These are phyloP conservation scores for Hypericum perforatum DNA, from an alignment of 345 rosid genomes.

Conservation along the genomic window DNA sequence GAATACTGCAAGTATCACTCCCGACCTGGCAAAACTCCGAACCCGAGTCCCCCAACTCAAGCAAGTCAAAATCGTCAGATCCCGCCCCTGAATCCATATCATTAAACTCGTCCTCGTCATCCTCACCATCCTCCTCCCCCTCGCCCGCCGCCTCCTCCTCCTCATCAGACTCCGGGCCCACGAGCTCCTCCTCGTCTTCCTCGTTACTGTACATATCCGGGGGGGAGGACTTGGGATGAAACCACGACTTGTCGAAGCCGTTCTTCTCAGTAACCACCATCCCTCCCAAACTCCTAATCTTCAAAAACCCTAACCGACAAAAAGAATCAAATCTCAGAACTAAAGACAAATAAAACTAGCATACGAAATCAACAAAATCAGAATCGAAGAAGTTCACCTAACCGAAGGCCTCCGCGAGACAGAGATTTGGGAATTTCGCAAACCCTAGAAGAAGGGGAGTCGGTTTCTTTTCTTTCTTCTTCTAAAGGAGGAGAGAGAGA, in stretches of 20 bases:
- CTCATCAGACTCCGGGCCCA: constrained; percentile 55
- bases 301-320: constrained; percentile 7
- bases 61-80: constrained; percentile 89
- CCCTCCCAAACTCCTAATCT: constrained; percentile 3
- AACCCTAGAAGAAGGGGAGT: no score
- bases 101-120: constrained; percentile 60
- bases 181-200: constrained; percentile 42
- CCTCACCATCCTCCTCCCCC: constrained; percentile 1
- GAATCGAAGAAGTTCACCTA: no score
- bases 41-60: constrained; percentile 82
- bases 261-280: constrained; percentile 96
- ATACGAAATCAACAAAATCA: background rate
- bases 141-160: no score
- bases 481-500: background rate
- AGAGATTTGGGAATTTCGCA: no score
- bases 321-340: constrained; percentile 8
- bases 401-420: no score
- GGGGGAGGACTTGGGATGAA: constrained; percentile 75
- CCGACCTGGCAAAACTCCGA: constrained; percentile 88
- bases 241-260: constrained; percentile 60
- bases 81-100: constrained; percentile 97
- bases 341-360: constrained; percentile 1
- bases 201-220: constrained; percentile 68
- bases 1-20: constrained; percentile 68
- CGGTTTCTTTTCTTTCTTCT: no score